Percentiles rank a stretch among this genome's conserved stretches.
phyloP scores from a whole-genome alignment of 352 stramenopile species.

The Globisporangium camurandrum region DNA sequence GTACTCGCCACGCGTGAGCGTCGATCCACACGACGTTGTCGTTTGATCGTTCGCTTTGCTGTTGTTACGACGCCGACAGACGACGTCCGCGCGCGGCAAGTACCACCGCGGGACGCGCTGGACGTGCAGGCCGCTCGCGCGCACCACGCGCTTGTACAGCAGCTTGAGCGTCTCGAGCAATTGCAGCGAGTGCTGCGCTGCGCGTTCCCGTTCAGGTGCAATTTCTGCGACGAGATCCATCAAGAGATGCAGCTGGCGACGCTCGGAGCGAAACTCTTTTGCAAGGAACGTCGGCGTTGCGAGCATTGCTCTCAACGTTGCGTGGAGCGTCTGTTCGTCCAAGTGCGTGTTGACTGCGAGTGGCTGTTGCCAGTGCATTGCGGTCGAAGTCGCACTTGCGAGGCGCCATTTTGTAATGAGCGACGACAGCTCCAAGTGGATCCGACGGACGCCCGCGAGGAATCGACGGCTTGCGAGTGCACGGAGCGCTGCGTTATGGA shows the following conservation, averaged over 20 bases:
- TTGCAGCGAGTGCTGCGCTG: constrained; percentile 27
- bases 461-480: constrained; percentile 35
- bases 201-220: constrained; percentile 22
- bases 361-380: constrained; percentile 42
- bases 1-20: constrained; percentile 44
- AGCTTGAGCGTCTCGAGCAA: constrained; percentile 60
- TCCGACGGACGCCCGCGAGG: constrained; percentile 22
- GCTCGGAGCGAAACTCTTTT: constrained; percentile 44
- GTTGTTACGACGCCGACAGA: too few species aligned
- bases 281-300: constrained; percentile 48
- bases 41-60: too few species aligned
- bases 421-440: constrained; percentile 34
- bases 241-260: constrained; percentile 44
- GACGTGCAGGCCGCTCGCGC: constrained; percentile 35
- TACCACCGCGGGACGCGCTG: constrained; percentile 59
- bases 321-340: constrained; percentile 51
- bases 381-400: constrained; percentile 17
- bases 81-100: constrained; percentile 34
- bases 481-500: constrained; percentile 27
- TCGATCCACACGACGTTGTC: constrained; percentile 43
- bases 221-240: constrained; percentile 52
- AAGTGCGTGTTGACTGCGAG: constrained; percentile 36
- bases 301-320: constrained; percentile 43
- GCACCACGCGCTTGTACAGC: constrained; percentile 48
- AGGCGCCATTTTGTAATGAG: constrained; percentile 23